These are phyloP conservation scores for Metschnikowia kunwiensis DNA, from an alignment of 805 yeast species.

Conservation along the genomic window DNA sequence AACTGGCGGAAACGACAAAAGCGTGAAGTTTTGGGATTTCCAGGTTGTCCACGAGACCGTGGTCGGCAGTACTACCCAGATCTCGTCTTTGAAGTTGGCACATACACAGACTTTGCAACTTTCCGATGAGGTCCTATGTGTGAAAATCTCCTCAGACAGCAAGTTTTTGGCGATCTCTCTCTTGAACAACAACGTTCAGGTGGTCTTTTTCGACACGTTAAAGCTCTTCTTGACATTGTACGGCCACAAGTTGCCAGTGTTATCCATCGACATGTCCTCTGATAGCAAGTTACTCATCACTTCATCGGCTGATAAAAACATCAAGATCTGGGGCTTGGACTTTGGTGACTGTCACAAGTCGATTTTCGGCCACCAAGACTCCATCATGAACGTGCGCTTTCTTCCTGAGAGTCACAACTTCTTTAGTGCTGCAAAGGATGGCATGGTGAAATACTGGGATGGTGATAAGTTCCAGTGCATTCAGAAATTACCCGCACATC, in stretches of 20 bases:
- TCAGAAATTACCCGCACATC: conserved; percentile 80
- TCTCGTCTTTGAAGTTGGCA: conserved; percentile 55
- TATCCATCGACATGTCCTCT: conserved; percentile 83
- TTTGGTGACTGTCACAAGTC: conserved; percentile 99
- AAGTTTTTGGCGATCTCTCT: conserved; percentile 78
- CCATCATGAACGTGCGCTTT: conserved; percentile 84
- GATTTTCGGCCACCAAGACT: conserved; percentile 94
- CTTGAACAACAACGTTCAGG: conserved; percentile 92
- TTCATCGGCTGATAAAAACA: conserved; percentile 95
- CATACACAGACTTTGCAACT: conserved; percentile 83
- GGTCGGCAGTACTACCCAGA: conserved; percentile 59
- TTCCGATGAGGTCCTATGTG: conserved; percentile 78
- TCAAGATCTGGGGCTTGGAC: conserved; percentile 97
- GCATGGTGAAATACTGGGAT: conserved; percentile 92
- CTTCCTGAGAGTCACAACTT: conserved; percentile 85
- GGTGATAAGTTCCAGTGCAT: conserved; percentile 95
- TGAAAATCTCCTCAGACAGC: conserved; percentile 76
- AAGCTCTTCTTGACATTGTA: conserved; percentile 86
- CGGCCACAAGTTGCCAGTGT: conserved; percentile 95
- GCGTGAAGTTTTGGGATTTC: conserved; percentile 87
- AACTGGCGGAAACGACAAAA: conserved; percentile 93
- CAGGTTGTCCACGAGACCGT: conserved; percentile 62
- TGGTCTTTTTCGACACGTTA: conserved; percentile 80
- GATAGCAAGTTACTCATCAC: conserved; percentile 88
- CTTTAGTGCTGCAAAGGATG: conserved; percentile 88